Evolutionary conservation across 176 grass and related monocot genomes (phyloP).

Genomic region (Pontederia crassipes): DNA sequence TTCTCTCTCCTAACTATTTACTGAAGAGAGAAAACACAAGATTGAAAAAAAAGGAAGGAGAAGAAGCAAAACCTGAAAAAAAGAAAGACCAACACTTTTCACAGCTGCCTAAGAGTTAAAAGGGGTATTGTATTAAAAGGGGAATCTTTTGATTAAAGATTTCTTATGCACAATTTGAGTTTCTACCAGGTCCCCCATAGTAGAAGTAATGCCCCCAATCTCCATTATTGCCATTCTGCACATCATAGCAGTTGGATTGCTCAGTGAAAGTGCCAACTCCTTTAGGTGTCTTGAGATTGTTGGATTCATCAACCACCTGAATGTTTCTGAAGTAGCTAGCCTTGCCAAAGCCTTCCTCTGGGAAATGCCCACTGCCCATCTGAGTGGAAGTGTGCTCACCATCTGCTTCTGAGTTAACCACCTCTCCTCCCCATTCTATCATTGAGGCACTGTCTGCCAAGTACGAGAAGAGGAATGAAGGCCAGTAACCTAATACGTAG

Average conservation of each 20-base stretch:
- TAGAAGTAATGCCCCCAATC: conserved; percentile 10
- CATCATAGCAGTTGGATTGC: conserved; percentile 11
- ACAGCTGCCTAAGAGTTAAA: no score
- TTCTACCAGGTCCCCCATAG: conserved; percentile 5
- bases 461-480: conserved; percentile 8
- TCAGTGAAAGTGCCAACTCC: conserved; percentile 3
- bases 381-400: conserved; percentile 7
- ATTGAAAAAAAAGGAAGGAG: no score
- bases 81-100: no score
- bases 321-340: conserved; percentile 5
- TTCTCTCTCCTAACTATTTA: no score
- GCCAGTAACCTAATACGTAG: conserved; percentile 6
- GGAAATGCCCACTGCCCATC: conserved; percentile 13
- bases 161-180: neutral
- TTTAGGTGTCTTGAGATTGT: neutral
- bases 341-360: conserved; percentile 9
- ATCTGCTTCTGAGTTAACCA: conserved; percentile 6
- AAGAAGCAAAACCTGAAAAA: no score
- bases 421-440: conserved; percentile 12
- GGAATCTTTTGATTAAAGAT: no score
- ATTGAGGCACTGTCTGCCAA: neutral
- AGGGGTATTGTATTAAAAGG: no score
- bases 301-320: conserved; percentile 4
- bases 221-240: neutral
- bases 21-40: no score